Conservation (phyloP, 108 stramenopile species). For the Schizochytrium sp. region DNA sequence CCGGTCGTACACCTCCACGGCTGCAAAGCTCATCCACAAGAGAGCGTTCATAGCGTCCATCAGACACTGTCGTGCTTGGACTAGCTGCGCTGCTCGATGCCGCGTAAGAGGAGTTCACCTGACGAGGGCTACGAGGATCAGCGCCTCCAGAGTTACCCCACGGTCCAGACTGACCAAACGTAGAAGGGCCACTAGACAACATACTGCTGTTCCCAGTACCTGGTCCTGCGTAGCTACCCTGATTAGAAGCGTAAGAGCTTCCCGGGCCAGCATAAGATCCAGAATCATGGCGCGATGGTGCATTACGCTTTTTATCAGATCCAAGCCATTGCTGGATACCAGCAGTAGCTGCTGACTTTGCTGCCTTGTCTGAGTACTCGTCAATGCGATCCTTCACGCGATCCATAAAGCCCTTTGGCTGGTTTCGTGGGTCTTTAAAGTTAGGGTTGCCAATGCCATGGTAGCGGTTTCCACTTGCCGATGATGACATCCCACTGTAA, state of each 20-base stretch:
- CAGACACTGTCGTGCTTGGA: conserved; percentile 69
- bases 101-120: background rate
- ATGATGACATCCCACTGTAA: conserved; percentile 42
- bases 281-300: conserved; percentile 10
- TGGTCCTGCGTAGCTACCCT: background rate
- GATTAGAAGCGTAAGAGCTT: background rate
- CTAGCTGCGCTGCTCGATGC: conserved; percentile 19
- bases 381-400: conserved; percentile 57
- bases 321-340: conserved; percentile 55
- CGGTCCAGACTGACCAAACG: background rate
- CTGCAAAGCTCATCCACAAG: conserved; percentile 90
- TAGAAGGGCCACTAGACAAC: background rate
- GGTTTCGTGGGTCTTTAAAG: conserved; percentile 84
- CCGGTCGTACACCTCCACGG: conserved; percentile 92
- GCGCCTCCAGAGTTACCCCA: conserved; percentile 1
- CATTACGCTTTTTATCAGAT: background rate
- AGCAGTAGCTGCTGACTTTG: conserved; percentile 20
- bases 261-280: conserved; percentile 9
- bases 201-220: background rate
- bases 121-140: conserved; percentile 49
- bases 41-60: conserved; percentile 89
- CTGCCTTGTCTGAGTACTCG: conserved; percentile 52
- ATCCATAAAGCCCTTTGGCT: conserved; percentile 48
- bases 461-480: background rate
- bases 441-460: conserved; percentile 91